Base-by-base conservation (phyloP, 2,329 filamentous ascomycete genomes). In the Hymenoscyphus fructigenus region DNA sequence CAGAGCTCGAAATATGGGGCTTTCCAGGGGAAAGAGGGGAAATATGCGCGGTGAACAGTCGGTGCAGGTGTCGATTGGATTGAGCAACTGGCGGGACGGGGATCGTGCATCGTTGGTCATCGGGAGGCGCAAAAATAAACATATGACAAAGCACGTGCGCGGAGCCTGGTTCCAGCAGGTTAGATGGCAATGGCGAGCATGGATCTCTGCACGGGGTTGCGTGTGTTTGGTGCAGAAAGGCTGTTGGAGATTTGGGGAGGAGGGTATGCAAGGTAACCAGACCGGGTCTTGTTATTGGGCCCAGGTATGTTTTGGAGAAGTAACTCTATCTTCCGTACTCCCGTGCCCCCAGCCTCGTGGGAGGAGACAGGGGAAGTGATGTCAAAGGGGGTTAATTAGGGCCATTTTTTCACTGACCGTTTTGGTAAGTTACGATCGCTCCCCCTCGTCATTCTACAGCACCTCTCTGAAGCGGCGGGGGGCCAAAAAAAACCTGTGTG, bases 1-100 rank as follows among this genome's bases (percentile, higher is more conserved):
- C 32, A 14, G 36, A 57, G 32, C 32, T 6, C 36, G 29, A 29
- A 32, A 6, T 32, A 32, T 32, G 29, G 29, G 5, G 29, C 29
- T 47, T 47, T 57, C 60, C 20, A 34, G 60, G 60, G 53, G 23
- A 17, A 14, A 20, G 7, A 44, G 20, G 53, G 34, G 17, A 15
- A 57, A n/a, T 17, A 62, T 57, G 53, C 34, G 60, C 60, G 60
- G 60, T 62, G 60, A 34, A 32, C 20, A 17, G 53, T 28, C 26
- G 26, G 53, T 17, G 53, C 26, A 57, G 26, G 29, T 12, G 12
- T 15, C 17, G 28, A n/a, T 28, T 28, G 53, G n/a, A 5, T 50
- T 20, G 44, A 50, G 44, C 44, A 50, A 50, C 44, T 20, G 23
- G 32, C 23, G 55, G 55, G 32, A 34, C 55, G 32, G 55, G 26